Conservation (phyloP, 352 stramenopile genomes). For the Phytopythium oedochilum region DNA sequence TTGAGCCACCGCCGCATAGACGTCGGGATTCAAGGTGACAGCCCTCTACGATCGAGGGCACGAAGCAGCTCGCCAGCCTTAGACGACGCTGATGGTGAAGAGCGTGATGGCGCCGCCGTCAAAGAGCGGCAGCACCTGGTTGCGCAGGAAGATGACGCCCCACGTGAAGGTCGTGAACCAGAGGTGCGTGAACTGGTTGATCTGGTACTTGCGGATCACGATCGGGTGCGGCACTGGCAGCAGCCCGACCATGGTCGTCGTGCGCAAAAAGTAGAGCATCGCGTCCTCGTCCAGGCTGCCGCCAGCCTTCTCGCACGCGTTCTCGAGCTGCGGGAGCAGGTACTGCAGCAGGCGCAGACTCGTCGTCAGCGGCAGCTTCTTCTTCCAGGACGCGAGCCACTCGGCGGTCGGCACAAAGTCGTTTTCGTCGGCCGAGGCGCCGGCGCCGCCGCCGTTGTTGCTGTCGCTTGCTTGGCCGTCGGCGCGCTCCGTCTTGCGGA, state of each 20-base stretch:
- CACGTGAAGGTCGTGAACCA: constrained; percentile 99
- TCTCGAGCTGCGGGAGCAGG: constrained; percentile 88
- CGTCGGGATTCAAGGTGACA: no score
- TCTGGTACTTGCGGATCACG: constrained; percentile 98
- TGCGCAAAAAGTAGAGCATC: constrained; percentile 95
- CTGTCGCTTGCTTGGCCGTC: constrained; percentile 9
- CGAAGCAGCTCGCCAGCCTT: no score
- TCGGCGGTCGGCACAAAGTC: constrained; percentile 88
- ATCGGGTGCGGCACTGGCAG: constrained; percentile 97
- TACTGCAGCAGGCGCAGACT: constrained; percentile 93
- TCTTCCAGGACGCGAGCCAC: constrained; percentile 94
- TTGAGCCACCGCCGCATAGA: no score
- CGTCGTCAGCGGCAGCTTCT: constrained; percentile 94
- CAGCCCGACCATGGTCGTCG: constrained; percentile 98
- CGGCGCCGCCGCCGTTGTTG: constrained; percentile 3
- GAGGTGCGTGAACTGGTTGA: constrained; percentile 97
- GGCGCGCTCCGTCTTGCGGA: constrained; percentile 40
- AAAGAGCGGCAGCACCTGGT: constrained; percentile 96
- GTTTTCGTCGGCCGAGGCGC: constrained; percentile 15
- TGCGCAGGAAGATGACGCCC: constrained; percentile 98
- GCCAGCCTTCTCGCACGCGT: constrained; percentile 66
- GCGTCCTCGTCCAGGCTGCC: constrained; percentile 93
- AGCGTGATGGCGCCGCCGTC: constrained; percentile 95
- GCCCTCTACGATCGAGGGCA: background rate
- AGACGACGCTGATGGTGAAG: constrained; percentile 91